phyloP scores from a whole-genome alignment of 352 stramenopile genomes.

The Blastocystis sp. region DNA sequence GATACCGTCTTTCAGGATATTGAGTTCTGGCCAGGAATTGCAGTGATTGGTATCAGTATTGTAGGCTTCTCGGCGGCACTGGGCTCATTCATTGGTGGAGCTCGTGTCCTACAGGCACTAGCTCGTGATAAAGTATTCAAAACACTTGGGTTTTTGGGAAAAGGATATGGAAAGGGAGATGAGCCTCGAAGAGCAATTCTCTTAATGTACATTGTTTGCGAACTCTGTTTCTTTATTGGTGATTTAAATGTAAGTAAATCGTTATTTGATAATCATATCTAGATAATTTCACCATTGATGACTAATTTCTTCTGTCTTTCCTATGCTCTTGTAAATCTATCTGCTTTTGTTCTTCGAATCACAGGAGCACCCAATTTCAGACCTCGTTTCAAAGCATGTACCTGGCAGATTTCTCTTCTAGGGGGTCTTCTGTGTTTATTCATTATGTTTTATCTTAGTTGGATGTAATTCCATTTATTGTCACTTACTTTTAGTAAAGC shows the following conservation, averaged over 20 bases:
- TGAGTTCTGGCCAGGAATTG: conserved; percentile 73
- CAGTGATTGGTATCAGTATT: conserved; percentile 76
- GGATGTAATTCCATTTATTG: background rate
- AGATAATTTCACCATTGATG: conserved; percentile 76
- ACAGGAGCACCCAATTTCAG: conserved; percentile 80
- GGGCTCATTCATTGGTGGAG: conserved; percentile 76
- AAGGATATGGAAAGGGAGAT: conserved; percentile 75
- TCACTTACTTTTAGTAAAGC: conserved; percentile 69
- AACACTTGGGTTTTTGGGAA: conserved; percentile 69
- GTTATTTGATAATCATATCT: background rate
- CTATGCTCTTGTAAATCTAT: conserved; percentile 78
- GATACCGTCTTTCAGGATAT: conserved; percentile 80
- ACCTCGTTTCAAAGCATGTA: conserved; percentile 77
- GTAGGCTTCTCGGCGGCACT: conserved; percentile 77
- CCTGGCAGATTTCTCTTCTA: conserved; percentile 75
- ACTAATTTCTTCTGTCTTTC: conserved; percentile 80
- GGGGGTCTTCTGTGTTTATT: conserved; percentile 75
- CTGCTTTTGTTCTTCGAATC: conserved; percentile 77
- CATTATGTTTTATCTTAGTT: conserved; percentile 79
- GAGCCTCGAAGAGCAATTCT: conserved; percentile 77
- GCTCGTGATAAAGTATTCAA: conserved; percentile 77
- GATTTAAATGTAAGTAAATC: conserved; percentile 74
- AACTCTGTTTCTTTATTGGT: conserved; percentile 78
- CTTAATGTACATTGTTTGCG: conserved; percentile 75
- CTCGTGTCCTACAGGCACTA: conserved; percentile 76